Conservation (phyloP, 352 stramenopile genomes). For the Phytophthora sp. region DNA sequence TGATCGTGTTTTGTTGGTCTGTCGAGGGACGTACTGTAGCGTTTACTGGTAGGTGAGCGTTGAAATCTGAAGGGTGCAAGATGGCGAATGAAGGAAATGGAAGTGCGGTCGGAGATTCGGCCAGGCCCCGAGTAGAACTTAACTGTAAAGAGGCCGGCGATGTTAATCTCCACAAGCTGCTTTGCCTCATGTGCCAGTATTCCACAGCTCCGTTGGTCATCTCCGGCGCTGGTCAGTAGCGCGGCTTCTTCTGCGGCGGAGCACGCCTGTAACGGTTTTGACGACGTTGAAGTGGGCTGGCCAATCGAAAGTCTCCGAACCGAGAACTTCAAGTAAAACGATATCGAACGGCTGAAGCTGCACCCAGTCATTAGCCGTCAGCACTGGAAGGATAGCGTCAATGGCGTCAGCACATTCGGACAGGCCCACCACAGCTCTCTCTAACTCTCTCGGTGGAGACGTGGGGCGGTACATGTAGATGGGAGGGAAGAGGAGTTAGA, state of each 20-base stretch:
- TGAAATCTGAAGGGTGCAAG: too few relatives aligned
- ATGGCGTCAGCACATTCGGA: neutral
- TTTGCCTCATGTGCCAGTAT: neutral
- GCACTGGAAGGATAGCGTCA: too few relatives aligned
- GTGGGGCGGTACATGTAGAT: too few relatives aligned
- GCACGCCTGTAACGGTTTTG: constrained; percentile 28
- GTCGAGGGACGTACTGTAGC: neutral
- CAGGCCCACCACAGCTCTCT: neutral
- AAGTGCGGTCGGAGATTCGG: constrained; percentile 15
- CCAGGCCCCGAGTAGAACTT: too few relatives aligned
- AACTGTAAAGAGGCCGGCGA: neutral
- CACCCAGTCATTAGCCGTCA: constrained; percentile 17
- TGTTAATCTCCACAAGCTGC: neutral
- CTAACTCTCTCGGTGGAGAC: constrained; percentile 11
- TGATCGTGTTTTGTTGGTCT: constrained; percentile 17
- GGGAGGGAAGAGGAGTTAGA: too few relatives aligned
- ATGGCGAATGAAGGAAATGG: too few relatives aligned
- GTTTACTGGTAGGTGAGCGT: too few relatives aligned
- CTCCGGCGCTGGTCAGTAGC: constrained; percentile 12
- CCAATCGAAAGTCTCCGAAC: constrained; percentile 16
- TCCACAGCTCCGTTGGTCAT: constrained; percentile 28
- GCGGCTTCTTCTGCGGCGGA: neutral
- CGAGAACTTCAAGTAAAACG: constrained; percentile 16
- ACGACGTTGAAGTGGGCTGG: constrained; percentile 25
- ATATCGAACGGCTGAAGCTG: constrained; percentile 18